A percentile compares a stretch with the other conserved stretches of the same genome.
phyloP scores from a whole-genome alignment of 192 early-diverging fungal genomes.

The Rhizophlyctis rosea region DNA sequence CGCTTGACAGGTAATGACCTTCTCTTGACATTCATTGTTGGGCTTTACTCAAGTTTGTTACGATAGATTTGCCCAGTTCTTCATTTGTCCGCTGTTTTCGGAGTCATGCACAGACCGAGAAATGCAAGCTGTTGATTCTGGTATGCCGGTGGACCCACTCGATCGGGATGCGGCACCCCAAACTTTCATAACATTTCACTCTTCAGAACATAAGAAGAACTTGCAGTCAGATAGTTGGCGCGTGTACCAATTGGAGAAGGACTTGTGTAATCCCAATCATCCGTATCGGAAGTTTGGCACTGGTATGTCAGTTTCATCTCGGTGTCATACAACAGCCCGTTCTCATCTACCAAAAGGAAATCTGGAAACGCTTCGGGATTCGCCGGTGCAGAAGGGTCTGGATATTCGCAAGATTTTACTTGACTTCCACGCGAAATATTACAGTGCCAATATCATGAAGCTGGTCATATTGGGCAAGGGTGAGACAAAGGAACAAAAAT shows the following conservation, averaged over 20 bases:
- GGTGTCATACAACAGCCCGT: not conserved
- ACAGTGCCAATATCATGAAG: conserved; percentile 96
- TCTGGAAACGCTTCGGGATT: conserved; percentile 74
- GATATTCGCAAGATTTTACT: conserved; percentile 82
- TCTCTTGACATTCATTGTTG: conserved; percentile 55
- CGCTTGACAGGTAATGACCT: conserved; percentile 62
- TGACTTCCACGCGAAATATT: conserved; percentile 85
- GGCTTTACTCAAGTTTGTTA: conserved; percentile 19
- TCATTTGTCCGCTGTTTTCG: conserved; percentile 86
- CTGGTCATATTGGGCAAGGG: conserved; percentile 69
- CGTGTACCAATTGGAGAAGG: conserved; percentile 82
- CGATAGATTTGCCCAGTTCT: conserved; percentile 68
- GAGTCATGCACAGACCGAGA: conserved; percentile 90
- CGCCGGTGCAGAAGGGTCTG: conserved; percentile 62
- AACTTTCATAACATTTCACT: not conserved
- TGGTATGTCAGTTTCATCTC: conserved; percentile 3
- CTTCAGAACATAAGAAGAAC: conserved; percentile 87
- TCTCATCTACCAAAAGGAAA: conserved; percentile 53
- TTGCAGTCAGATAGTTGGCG: conserved; percentile 89
- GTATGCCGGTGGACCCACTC: conserved; percentile 29
- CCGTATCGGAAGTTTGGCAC: conserved; percentile 91
- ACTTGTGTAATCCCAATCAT: conserved; percentile 70
- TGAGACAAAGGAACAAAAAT: too few species aligned
- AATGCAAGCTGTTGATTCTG: conserved; percentile 89
- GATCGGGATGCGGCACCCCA: not conserved